Percentiles rank a stretch among this genome's conserved stretches.
phyloP scores from a whole-genome alignment of 148 eudicot genomes.

The Vaccinium vitisidaea region DNA sequence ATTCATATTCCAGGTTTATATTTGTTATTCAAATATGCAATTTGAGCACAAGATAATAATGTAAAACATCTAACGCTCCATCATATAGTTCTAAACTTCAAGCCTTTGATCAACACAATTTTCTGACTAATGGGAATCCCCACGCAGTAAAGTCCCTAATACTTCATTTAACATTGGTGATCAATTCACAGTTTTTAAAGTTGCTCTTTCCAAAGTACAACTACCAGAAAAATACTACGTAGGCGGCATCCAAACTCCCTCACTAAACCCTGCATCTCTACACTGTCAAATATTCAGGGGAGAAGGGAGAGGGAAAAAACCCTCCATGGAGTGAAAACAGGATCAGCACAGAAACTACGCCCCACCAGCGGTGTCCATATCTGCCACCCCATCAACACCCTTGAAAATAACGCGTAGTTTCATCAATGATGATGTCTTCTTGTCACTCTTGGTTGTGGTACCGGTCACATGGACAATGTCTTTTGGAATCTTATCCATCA shows the following conservation, averaged over 20 bases:
- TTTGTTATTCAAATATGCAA: not conserved
- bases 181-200: slow-evolving; percentile 9
- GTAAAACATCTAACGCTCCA: not conserved
- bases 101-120: not conserved
- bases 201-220: not conserved
- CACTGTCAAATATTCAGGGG: not conserved
- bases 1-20: not conserved
- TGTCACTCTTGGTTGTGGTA: slow-evolving; percentile 46
- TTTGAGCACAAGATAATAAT: not conserved
- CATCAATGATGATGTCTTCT: slow-evolving; percentile 55
- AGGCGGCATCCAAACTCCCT: slow-evolving; percentile 9
- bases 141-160: not conserved
- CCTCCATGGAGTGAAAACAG: not conserved
- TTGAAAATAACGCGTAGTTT: slow-evolving; percentile 77
- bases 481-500: slow-evolving; percentile 60
- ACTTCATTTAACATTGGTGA: slow-evolving; percentile 3
- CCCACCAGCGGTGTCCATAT: slow-evolving; percentile 83
- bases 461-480: slow-evolving; percentile 76
- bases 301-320: not conserved
- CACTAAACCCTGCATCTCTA: not conserved
- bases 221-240: not conserved
- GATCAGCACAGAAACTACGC: slow-evolving; percentile 31
- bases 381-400: slow-evolving; percentile 62
- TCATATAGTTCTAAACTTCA: not conserved
- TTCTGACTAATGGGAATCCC: not conserved